Conservation (phyloP, 805 yeast genomes). For the Candida endomychidarum region DNA sequence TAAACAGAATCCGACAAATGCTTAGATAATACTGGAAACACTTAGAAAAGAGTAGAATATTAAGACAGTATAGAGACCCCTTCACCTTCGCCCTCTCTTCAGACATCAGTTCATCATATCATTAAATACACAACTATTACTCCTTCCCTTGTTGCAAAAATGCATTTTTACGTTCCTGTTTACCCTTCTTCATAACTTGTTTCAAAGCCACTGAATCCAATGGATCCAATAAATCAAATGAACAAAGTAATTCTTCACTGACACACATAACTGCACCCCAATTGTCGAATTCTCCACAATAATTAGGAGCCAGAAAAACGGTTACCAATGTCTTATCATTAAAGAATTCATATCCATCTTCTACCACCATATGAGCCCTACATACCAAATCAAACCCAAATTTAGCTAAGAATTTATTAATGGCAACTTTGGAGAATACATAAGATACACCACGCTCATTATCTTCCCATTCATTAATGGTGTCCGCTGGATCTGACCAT, state of each 20-base stretch:
- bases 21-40: no score
- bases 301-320: slow-evolving; percentile 80
- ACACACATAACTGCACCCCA: slow-evolving; percentile 98
- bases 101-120: no score
- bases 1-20: no score
- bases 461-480: slow-evolving; percentile 83
- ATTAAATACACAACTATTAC: neutral
- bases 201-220: slow-evolving; percentile 89
- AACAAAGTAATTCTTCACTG: slow-evolving; percentile 85
- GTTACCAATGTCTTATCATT: slow-evolving; percentile 74
- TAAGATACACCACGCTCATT: slow-evolving; percentile 83
- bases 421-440: slow-evolving; percentile 77
- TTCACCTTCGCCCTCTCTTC: no score
- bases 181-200: slow-evolving; percentile 93
- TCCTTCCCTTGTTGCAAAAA: slow-evolving; percentile 4
- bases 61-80: no score
- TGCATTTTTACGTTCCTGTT: slow-evolving; percentile 76
- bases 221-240: slow-evolving; percentile 92
- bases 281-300: slow-evolving; percentile 78
- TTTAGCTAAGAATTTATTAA: slow-evolving; percentile 69
- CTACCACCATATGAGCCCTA: slow-evolving; percentile 88
- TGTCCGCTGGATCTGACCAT: slow-evolving; percentile 87
- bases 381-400: slow-evolving; percentile 81
- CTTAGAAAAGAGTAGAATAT: no score
- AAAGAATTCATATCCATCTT: slow-evolving; percentile 84